Evolutionary conservation across 495 filamentous ascomycete species (phyloP).

Genomic region (Xylaria sp.): DNA sequence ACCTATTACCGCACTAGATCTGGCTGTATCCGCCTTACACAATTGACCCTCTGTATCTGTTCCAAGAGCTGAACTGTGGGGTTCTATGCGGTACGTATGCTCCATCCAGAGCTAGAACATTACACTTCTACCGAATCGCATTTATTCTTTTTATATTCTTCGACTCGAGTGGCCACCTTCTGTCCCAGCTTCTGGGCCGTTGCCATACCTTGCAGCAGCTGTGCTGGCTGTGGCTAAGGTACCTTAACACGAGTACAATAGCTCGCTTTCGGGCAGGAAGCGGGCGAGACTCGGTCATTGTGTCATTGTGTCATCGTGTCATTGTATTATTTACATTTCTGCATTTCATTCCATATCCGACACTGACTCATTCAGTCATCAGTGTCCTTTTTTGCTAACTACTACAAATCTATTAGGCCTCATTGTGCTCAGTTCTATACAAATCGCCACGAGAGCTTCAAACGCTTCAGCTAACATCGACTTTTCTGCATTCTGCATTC

Average conservation of each 20-base stretch:
- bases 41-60: constrained; percentile 1
- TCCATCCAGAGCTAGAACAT: background rate
- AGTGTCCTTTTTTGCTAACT: constrained; percentile 9
- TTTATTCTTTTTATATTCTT: too few relatives aligned
- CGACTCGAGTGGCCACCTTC: background rate
- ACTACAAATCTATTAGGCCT: constrained; percentile 27
- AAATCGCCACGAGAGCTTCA: constrained; percentile 29
- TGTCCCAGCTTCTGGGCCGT: background rate
- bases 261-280: background rate
- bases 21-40: background rate
- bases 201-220: background rate
- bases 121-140: background rate
- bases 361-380: constrained; percentile 11
- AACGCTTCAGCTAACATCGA: constrained; percentile 37
- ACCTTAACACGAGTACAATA: background rate
- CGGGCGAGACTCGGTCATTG: background rate
- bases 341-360: background rate
- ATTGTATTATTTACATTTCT: background rate
- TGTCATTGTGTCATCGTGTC: too few relatives aligned
- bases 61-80: background rate
- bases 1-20: background rate
- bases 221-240: background rate
- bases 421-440: constrained; percentile 28
- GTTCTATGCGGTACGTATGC: constrained; percentile 23
- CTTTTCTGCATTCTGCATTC: constrained; percentile 15